These are phyloP conservation scores for Cytospora mali DNA, from an alignment of 2,329 filamentous ascomycete species.

Conservation along the genomic window DNA sequence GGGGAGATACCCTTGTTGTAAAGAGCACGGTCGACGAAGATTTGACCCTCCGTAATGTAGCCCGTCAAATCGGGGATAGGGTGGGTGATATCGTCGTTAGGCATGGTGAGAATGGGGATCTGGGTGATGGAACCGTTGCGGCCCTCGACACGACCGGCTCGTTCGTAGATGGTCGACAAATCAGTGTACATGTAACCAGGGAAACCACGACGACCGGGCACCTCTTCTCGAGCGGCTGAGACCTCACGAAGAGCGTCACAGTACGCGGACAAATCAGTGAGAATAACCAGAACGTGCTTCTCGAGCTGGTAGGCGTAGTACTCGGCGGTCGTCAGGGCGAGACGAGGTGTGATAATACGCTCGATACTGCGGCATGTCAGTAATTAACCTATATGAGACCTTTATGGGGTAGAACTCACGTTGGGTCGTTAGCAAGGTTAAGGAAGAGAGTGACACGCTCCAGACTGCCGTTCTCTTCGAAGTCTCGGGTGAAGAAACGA, in stretches of 20 bases:
- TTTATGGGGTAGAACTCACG: constrained; percentile 58
- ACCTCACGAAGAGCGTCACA: constrained; percentile 99
- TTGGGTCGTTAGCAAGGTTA: constrained; percentile 98
- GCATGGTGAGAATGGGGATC: constrained; percentile 98
- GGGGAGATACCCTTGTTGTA: constrained; percentile 98
- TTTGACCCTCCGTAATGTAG: constrained; percentile 98
- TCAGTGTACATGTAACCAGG: constrained; percentile 99
- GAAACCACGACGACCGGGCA: constrained; percentile 98
- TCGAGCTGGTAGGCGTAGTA: constrained; percentile 99
- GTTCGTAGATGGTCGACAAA: constrained; percentile 99
- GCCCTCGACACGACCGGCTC: constrained; percentile 94
- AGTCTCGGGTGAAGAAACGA: constrained; percentile 97
- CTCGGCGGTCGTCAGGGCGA: constrained; percentile 95
- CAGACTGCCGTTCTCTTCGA: constrained; percentile 98
- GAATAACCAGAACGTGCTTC: constrained; percentile 98
- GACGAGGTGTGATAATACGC: constrained; percentile 98
- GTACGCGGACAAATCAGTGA: constrained; percentile 97
- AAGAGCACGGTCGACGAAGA: constrained; percentile 92
- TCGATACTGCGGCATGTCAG: constrained; percentile 69
- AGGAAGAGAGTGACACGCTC: constrained; percentile 97
- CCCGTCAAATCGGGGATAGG: constrained; percentile 98
- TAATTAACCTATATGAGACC: background rate
- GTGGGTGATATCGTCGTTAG: constrained; percentile 99
- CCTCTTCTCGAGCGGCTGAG: constrained; percentile 96
- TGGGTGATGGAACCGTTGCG: constrained; percentile 98